Conservation (phyloP, 495 filamentous ascomycete genomes). For the Entonaema liquescens region DNA sequence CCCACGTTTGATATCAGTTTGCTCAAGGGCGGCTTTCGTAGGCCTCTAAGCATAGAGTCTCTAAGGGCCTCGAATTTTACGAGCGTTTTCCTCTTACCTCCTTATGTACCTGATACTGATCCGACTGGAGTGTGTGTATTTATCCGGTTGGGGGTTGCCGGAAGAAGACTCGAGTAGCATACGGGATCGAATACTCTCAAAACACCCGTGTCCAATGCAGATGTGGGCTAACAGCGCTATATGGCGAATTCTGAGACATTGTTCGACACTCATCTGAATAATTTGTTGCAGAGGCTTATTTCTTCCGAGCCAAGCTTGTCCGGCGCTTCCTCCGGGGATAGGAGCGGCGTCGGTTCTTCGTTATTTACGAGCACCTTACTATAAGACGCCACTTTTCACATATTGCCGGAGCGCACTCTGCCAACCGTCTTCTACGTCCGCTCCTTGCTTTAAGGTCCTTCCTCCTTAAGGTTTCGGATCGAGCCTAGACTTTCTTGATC, state of each 20-base stretch:
- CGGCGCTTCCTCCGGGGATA: slow-evolving; percentile 16
- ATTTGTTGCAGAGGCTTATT: slow-evolving; percentile 17
- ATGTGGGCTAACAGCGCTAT: slow-evolving; percentile 18
- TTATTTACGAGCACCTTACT: slow-evolving; percentile 19
- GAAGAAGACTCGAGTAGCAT: neutral
- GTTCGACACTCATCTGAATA: slow-evolving; percentile 23
- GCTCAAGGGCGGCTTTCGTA: slow-evolving; percentile 24
- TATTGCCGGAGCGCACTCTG: slow-evolving; percentile 15
- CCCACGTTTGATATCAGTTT: slow-evolving; percentile 26
- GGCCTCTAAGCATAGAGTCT: slow-evolving; percentile 11
- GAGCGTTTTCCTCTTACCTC: neutral
- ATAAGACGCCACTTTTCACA: slow-evolving; percentile 29
- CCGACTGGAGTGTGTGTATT: slow-evolving; percentile 24
- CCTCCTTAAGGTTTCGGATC: slow-evolving; percentile 33
- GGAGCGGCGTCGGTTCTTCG: slow-evolving; percentile 19
- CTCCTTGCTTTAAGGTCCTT: slow-evolving; percentile 8
- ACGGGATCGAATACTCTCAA: slow-evolving; percentile 12
- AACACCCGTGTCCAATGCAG: slow-evolving; percentile 14
- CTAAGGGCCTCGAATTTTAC: slow-evolving; percentile 10
- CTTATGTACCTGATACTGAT: slow-evolving; percentile 3
- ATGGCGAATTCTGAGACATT: slow-evolving; percentile 32
- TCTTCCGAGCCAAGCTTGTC: slow-evolving; percentile 23
- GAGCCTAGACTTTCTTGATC: slow-evolving; percentile 31
- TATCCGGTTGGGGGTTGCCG: slow-evolving; percentile 28
- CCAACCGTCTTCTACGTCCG: slow-evolving; percentile 18